phyloP scores from a whole-genome alignment of 768 basidiomycete species.

The Melanogaster broomeanus region DNA sequence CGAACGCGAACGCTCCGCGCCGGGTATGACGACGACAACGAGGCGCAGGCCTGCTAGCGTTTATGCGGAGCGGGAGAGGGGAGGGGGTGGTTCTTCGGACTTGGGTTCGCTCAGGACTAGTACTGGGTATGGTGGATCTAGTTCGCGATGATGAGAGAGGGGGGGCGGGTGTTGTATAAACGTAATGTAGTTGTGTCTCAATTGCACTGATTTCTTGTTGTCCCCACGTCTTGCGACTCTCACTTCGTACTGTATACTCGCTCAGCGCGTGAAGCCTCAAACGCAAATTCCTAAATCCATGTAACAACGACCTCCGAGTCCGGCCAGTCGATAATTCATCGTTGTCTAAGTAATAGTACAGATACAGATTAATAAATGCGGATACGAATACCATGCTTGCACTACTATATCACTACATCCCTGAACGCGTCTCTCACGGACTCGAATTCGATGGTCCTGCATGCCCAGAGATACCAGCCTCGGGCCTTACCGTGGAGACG shows the following conservation, averaged over 20 bases:
- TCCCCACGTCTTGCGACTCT: neutral
- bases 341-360: neutral
- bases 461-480: conserved; percentile 5
- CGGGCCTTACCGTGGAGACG: conserved; percentile 4
- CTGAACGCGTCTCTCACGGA: neutral
- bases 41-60: conserved; percentile 25
- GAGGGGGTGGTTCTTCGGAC: conserved; percentile 71
- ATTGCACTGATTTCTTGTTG: neutral
- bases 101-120: conserved; percentile 73
- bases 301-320: neutral
- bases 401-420: conserved; percentile 2
- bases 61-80: conserved; percentile 48
- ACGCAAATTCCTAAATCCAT: neutral
- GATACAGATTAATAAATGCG: conserved; percentile 15
- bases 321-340: neutral
- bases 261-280: neutral
- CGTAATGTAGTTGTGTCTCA: neutral
- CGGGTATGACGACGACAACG: conserved; percentile 24
- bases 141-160: conserved; percentile 66
- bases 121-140: conserved; percentile 80
- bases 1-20: conserved; percentile 41
- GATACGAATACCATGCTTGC: conserved; percentile 8
- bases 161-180: conserved; percentile 12
- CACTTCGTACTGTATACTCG: neutral
- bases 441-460: neutral